Evolutionary conservation across 495 filamentous ascomycete species (phyloP).

Genomic region (Aspergillus carlsbadensis): DNA sequence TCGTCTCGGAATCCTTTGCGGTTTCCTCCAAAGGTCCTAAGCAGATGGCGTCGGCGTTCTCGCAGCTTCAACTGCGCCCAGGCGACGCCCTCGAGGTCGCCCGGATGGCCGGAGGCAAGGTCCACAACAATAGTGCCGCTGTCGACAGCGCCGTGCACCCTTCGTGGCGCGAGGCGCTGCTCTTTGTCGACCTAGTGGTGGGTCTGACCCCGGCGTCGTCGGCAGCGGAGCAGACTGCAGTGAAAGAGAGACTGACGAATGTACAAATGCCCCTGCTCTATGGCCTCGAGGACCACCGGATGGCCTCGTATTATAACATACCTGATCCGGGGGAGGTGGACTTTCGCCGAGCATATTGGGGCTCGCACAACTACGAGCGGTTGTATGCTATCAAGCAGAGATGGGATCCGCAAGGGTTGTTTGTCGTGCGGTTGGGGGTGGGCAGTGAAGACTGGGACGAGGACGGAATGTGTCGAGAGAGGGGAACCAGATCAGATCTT

Average conservation of each 20-base stretch:
- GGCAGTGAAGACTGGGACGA: constrained; percentile 16
- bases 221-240: neutral
- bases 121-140: neutral
- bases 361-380: constrained; percentile 36
- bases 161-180: neutral
- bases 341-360: constrained; percentile 43
- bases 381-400: constrained; percentile 34
- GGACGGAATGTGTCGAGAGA: constrained; percentile 12
- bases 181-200: neutral
- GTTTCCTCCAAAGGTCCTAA: neutral
- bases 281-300: neutral
- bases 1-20: too few species aligned
- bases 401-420: constrained; percentile 12
- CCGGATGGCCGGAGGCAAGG: neutral
- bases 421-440: constrained; percentile 6
- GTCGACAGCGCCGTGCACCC: neutral
- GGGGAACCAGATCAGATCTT: too few species aligned
- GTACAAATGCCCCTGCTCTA: neutral
- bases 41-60: neutral
- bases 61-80: neutral
- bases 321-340: constrained; percentile 18
- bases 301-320: neutral
- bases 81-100: constrained; percentile 1
- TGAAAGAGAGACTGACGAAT: neutral
- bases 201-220: neutral